Evolutionary conservation across 2,329 filamentous ascomycete genomes (phyloP), one percentile per base, ranked within the genome.

Genomic region (Rhynchosporium agropyri): DNA sequence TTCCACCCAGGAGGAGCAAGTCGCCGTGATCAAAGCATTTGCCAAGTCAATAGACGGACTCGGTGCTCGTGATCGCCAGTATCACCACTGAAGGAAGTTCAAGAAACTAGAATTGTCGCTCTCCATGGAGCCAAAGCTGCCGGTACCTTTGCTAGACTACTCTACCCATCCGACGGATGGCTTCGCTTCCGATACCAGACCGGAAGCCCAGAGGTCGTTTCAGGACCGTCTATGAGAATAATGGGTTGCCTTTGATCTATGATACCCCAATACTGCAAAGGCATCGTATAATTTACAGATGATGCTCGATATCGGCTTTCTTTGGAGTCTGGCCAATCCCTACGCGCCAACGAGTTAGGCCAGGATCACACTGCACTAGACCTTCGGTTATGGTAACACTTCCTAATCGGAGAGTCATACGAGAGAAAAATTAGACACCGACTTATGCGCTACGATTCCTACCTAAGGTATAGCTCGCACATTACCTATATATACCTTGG

Each of bases 91-190:
- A 83, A 65, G 81, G 81, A 20, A 20, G 20, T 20, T 20, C 20
- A 20, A 20, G 20, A 20, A 26, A 83, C 80, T 12, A 79, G 82
- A 64, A 80, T 83, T 1, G 81, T 81, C 3, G 81, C 80, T 3
- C 72, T 81, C 1, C 77, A 80, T 73, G 78, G 79, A 26, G 81
- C 81, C 10, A 79, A 78, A 61, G 80, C 79, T 40, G 80, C 80
- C 54, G 81, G 81, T 40, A 81, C 81, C 3, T 72, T 78, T 12
- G 81, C 81, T 8, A 81, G 81, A 20, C 76, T 83, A 0, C 70
- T 83, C 2, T 83, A 83, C 67, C 81, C 81, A 13, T 81, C 79
- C 0, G 81, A 83, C 61, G 81, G 81, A 61, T 83, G 81, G 81
- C 70, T 83, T 29, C 78, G 81, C n/a, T 83, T 83, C 66, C 81